Evolutionary conservation across 2,329 filamentous ascomycete species (phyloP).

Genomic region (Claviceps lovelessii): DNA sequence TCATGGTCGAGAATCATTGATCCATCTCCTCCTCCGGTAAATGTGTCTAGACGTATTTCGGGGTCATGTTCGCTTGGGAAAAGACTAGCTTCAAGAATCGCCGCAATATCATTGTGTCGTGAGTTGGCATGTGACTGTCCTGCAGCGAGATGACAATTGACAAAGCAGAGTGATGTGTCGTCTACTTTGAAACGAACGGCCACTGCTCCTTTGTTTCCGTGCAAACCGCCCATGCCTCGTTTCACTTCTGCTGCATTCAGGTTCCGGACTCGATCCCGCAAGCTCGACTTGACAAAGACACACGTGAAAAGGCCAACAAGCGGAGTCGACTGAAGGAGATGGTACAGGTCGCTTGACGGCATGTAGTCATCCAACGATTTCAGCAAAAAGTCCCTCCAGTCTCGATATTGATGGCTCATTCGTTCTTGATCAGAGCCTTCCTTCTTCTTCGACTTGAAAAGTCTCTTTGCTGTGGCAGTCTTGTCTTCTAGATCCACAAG

Average conservation of each 20-base stretch:
- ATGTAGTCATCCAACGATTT: constrained; percentile 72
- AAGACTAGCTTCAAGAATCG: constrained; percentile 67
- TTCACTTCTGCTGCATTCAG: constrained; percentile 76
- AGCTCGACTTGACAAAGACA: constrained; percentile 74
- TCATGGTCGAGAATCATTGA: constrained; percentile 93
- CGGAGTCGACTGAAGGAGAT: constrained; percentile 70
- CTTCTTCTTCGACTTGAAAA: constrained; percentile 84
- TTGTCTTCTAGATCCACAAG: constrained; percentile 97
- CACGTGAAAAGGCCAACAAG: constrained; percentile 93
- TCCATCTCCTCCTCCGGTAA: constrained; percentile 83
- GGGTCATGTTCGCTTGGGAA: constrained; percentile 61
- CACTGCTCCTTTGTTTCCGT: constrained; percentile 93
- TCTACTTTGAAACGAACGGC: constrained; percentile 86
- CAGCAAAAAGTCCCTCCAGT: constrained; percentile 84
- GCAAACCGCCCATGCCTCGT: constrained; percentile 84
- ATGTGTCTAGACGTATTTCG: constrained; percentile 58
- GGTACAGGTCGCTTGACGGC: constrained; percentile 62
- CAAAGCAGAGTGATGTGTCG: constrained; percentile 85
- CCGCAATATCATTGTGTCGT: constrained; percentile 82
- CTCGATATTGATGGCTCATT: constrained; percentile 94
- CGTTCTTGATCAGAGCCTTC: constrained; percentile 68
- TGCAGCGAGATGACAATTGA: constrained; percentile 94
- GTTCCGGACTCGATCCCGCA: constrained; percentile 63
- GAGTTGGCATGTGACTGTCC: constrained; percentile 82
- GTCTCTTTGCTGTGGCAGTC: constrained; percentile 87